Evolutionary conservation across 1,139 yeast species (phyloP).

Genomic region (Yarrowia galli): DNA sequence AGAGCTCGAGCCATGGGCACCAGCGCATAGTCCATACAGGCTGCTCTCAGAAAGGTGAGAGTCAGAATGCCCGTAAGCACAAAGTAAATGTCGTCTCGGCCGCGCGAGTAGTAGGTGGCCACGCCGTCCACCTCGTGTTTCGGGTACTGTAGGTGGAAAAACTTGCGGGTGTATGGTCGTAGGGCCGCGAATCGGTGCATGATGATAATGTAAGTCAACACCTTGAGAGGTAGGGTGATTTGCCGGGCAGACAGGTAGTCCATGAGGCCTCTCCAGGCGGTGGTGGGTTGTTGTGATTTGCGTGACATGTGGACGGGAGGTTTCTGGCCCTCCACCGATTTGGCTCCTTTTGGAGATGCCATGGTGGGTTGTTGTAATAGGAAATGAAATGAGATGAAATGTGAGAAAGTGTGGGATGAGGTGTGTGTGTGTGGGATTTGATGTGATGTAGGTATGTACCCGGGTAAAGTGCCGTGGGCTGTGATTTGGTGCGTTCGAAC

Average conservation of each 20-base stretch:
- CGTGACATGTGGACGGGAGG: not conserved
- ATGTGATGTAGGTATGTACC: too few relatives aligned
- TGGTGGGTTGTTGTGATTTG: not conserved
- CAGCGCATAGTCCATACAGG: slow-evolving; percentile 64
- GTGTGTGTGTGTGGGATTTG: not conserved
- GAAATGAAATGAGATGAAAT: not conserved
- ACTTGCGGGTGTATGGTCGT: slow-evolving; percentile 44
- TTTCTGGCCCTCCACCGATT: not conserved
- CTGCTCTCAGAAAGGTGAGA: slow-evolving; percentile 66
- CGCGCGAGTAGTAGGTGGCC: slow-evolving; percentile 43
- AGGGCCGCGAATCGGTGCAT: slow-evolving; percentile 44
- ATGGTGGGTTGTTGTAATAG: not conserved
- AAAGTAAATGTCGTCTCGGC: slow-evolving; percentile 58
- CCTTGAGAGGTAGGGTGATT: slow-evolving; percentile 40
- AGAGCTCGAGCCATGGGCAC: slow-evolving; percentile 63
- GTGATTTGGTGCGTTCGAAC: too few relatives aligned
- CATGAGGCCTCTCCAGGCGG: slow-evolving; percentile 21
- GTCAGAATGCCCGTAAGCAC: slow-evolving; percentile 64
- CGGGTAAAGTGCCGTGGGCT: too few relatives aligned
- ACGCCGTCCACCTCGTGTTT: slow-evolving; percentile 42
- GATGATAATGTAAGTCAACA: slow-evolving; percentile 41
- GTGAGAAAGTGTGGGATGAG: not conserved
- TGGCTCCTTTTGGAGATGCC: slow-evolving; percentile 18
- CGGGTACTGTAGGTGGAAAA: slow-evolving; percentile 45
- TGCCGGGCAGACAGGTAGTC: slow-evolving; percentile 34